Conservation (phyloP, 2,329 filamentous ascomycete genomes). For the Venturia nashicola region DNA sequence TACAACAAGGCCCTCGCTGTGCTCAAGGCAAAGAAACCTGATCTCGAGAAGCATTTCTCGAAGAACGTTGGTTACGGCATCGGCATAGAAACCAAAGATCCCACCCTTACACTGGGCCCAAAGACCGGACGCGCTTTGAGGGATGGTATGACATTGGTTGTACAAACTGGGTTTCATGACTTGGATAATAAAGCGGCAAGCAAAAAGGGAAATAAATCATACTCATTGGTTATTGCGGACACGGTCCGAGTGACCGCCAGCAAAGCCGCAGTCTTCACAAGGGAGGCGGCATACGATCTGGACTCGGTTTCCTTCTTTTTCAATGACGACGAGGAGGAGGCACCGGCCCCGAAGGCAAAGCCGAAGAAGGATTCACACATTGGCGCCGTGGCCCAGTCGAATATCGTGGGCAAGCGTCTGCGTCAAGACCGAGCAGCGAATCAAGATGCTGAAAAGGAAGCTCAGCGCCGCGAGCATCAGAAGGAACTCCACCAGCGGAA, state of each 20-base stretch:
- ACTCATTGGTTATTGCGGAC: slow-evolving; percentile 83
- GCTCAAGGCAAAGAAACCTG: slow-evolving; percentile 82
- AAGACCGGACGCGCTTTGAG: slow-evolving; percentile 78
- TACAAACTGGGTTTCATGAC: slow-evolving; percentile 83
- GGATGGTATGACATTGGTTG: slow-evolving; percentile 92
- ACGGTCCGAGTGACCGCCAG: slow-evolving; percentile 73
- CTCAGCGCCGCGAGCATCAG: slow-evolving; percentile 78
- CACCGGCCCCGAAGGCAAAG: slow-evolving; percentile 73
- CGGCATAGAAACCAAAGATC: slow-evolving; percentile 81
- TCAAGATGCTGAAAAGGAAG: slow-evolving; percentile 80
- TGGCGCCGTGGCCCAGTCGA: slow-evolving; percentile 81
- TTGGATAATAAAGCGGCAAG: slow-evolving; percentile 77
- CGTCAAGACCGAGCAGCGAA: slow-evolving; percentile 84
- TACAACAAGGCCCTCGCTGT: slow-evolving; percentile 75
- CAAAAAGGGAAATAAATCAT: slow-evolving; percentile 79
- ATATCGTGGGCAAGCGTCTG: slow-evolving; percentile 87
- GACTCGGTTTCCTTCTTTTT: slow-evolving; percentile 98
- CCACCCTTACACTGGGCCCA: slow-evolving; percentile 68
- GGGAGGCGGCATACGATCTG: slow-evolving; percentile 79
- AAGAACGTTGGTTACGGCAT: slow-evolving; percentile 89
- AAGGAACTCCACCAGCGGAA: slow-evolving; percentile 81
- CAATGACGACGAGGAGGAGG: slow-evolving; percentile 84
- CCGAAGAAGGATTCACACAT: slow-evolving; percentile 74
- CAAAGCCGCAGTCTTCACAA: slow-evolving; percentile 85
- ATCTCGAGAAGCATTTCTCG: slow-evolving; percentile 86